A percentile compares a stretch with the other conserved stretches of the same genome.
Conservation (phyloP, 441 rosid species). For the Pelargonium myrrhifolium region DNA sequence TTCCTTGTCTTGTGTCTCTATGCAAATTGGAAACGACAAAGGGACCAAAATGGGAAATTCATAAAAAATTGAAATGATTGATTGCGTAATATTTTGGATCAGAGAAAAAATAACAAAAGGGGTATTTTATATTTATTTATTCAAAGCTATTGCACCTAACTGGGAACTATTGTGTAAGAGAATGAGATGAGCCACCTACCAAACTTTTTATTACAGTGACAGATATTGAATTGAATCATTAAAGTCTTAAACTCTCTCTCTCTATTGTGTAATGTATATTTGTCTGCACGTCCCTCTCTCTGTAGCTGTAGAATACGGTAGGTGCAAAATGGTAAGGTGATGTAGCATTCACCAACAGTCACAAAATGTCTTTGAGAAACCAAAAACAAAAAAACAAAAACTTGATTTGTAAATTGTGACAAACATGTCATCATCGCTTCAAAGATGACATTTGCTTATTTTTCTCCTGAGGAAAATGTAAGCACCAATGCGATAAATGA, state of each 20-base stretch:
- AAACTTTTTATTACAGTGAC: constrained; percentile 5
- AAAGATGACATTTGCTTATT: constrained; percentile 53
- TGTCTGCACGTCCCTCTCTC: not conserved
- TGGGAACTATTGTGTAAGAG: not conserved
- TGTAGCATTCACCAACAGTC: no score
- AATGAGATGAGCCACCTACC: constrained; percentile 2
- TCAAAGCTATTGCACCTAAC: constrained; percentile 1
- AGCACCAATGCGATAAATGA: constrained; percentile 56
- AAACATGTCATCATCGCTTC: constrained; percentile 12
- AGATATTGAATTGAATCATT: not conserved
- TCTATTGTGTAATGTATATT: not conserved
- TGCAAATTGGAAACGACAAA: not conserved
- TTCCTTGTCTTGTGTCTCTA: constrained; percentile 1
- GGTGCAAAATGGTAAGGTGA: no score
- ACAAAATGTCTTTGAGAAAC: no score
- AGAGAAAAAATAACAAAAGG: not conserved
- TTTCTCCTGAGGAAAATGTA: constrained; percentile 66
- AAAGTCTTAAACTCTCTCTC: not conserved
- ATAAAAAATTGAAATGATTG: not conserved
- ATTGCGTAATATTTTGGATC: not conserved
- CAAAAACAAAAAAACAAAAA: no score
- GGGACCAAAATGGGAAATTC: constrained; percentile 2
- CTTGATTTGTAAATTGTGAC: not conserved
- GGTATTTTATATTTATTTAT: not conserved
- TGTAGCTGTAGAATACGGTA: not conserved